Conservation (phyloP, 2,329 filamentous ascomycete genomes). For the Chalaropsis ovoidea region DNA sequence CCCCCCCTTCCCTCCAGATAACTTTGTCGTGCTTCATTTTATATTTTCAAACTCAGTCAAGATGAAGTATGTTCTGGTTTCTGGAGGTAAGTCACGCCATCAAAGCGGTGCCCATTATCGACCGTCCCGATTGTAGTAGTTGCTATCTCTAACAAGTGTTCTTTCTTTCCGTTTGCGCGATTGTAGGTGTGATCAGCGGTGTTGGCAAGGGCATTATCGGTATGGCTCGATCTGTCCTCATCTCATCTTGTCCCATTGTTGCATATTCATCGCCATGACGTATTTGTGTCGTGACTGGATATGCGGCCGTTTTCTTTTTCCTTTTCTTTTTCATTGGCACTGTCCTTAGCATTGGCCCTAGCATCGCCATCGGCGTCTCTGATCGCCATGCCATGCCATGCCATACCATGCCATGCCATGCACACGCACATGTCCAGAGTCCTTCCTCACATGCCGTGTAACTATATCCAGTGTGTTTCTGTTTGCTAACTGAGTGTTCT, state of each 20-base stretch:
- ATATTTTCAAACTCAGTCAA: conserved; percentile 30
- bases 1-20: conserved; percentile 25
- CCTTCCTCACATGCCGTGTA: neutral
- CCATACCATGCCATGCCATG: no score
- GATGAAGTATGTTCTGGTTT: conserved; percentile 77
- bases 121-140: conserved; percentile 24
- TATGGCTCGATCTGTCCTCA: conserved; percentile 12
- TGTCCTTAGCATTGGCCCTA: neutral
- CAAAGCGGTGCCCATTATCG: conserved; percentile 22
- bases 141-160: conserved; percentile 1
- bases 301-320: neutral
- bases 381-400: no score
- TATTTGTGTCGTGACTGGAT: neutral
- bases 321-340: no score
- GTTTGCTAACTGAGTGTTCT: neutral
- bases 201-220: conserved; percentile 39
- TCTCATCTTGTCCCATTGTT: neutral
- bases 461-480: neutral
- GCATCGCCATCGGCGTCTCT: neutral
- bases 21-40: conserved; percentile 23
- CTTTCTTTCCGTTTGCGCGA: conserved; percentile 18
- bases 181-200: conserved; percentile 36
- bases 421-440: neutral
- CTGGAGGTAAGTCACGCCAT: conserved; percentile 48
- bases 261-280: neutral